Conservation (phyloP, 1,284 basidiomycete species). For the Trichosporon sp. region DNA sequence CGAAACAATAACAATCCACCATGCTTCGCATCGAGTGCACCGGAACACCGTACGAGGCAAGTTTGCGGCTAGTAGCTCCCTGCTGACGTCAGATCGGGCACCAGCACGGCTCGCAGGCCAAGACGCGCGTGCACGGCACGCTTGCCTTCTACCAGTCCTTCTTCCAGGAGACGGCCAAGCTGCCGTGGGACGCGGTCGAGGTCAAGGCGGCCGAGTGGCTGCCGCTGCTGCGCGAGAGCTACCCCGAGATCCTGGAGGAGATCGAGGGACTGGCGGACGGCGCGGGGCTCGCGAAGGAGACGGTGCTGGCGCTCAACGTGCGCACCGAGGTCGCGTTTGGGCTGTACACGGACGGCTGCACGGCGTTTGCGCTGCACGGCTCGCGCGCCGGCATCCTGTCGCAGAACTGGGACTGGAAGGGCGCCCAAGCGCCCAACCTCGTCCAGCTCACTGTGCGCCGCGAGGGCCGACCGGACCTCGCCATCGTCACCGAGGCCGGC, state of each 20-base stretch:
- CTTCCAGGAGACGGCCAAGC: conserved; percentile 16
- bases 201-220: conserved; percentile 15
- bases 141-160: conserved; percentile 21
- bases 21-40: conserved; percentile 13
- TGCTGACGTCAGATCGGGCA: conserved; percentile 15
- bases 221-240: conserved; percentile 13
- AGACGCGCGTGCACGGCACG: conserved; percentile 14
- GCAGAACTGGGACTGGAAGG: conserved; percentile 25
- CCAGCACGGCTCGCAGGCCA: conserved; percentile 16
- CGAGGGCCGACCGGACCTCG: neutral
- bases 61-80: neutral
- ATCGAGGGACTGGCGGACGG: conserved; percentile 20
- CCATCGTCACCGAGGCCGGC: conserved; percentile 22
- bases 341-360: conserved; percentile 20
- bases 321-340: conserved; percentile 25
- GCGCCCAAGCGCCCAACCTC: conserved; percentile 13
- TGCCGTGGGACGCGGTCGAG: conserved; percentile 15
- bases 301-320: conserved; percentile 19
- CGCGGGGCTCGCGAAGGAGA: neutral
- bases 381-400: conserved; percentile 11
- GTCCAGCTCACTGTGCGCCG: conserved; percentile 11
- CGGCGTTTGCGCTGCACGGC: conserved; percentile 7
- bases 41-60: conserved; percentile 18
- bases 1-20: neutral
- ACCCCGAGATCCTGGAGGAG: conserved; percentile 19